These are phyloP conservation scores for Rhodotorula sp. DNA, from an alignment of 1,284 basidiomycete genomes.

Conservation along the genomic window DNA sequence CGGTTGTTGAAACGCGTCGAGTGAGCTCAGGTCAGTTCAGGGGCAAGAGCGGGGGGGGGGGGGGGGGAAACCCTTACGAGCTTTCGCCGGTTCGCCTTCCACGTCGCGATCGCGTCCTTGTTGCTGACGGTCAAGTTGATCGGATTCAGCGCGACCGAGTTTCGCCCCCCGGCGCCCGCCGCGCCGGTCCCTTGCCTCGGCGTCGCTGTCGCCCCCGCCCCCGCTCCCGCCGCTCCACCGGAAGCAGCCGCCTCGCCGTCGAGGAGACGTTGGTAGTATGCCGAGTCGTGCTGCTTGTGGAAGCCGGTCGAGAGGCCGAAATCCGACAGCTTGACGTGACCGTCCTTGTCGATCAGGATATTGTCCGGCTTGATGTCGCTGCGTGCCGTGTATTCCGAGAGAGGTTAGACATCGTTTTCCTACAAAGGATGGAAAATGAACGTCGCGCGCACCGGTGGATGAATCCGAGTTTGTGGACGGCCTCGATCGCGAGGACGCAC, in stretches of 20 bases:
- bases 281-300: constrained; percentile 90
- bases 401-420: constrained; percentile 3
- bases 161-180: constrained; percentile 54
- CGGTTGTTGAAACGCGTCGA: background rate
- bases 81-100: constrained; percentile 98
- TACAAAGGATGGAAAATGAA: background rate
- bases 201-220: background rate
- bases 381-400: constrained; percentile 1
- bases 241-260: constrained; percentile 54
- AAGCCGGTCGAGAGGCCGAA: constrained; percentile 93
- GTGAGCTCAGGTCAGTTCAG: background rate
- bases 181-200: constrained; percentile 8
- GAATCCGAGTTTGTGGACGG: constrained; percentile 97
- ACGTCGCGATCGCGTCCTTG: constrained; percentile 91
- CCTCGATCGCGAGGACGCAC: constrained; percentile 95
- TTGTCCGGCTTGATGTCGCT: constrained; percentile 98
- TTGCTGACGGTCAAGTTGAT: constrained; percentile 93
- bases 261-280: constrained; percentile 90
- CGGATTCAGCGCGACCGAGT: constrained; percentile 91
- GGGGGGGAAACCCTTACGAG: constrained; percentile 57
- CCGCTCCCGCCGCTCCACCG: background rate
- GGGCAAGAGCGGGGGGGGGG: too few relatives aligned
- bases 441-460: constrained; percentile 71
- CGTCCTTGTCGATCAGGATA: constrained; percentile 90
- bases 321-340: constrained; percentile 92